Percentiles rank a stretch among this genome's conserved stretches.
Evolutionary conservation across 2,329 filamentous ascomycete genomes (phyloP).

Genomic region (Colletotrichum phormii): DNA sequence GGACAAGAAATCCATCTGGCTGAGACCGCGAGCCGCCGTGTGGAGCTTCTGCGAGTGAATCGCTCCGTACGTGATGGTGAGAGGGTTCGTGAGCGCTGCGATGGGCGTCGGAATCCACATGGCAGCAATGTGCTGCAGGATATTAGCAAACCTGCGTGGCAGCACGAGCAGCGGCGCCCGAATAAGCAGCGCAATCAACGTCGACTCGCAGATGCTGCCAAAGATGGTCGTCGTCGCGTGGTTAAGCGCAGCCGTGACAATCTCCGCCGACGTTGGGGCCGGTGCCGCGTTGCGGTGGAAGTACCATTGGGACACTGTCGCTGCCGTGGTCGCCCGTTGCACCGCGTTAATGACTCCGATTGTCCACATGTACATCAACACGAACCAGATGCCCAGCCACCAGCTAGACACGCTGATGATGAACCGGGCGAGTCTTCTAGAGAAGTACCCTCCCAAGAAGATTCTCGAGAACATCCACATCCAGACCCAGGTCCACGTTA

Average conservation of each 20-base stretch:
- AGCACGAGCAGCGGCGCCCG: constrained; percentile 88
- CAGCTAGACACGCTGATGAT: constrained; percentile 89
- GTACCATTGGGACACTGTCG: constrained; percentile 98
- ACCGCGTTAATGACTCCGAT: constrained; percentile 87
- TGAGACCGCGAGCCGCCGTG: constrained; percentile 81
- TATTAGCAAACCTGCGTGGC: constrained; percentile 72
- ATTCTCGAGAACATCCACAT: constrained; percentile 95
- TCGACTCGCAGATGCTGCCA: constrained; percentile 91
- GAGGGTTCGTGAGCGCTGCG: constrained; percentile 86
- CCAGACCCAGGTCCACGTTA: constrained; percentile 96
- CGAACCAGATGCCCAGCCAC: constrained; percentile 94
- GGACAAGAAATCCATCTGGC: constrained; percentile 84
- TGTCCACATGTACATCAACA: constrained; percentile 96
- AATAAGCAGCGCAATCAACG: constrained; percentile 82
- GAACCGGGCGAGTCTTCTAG: constrained; percentile 71
- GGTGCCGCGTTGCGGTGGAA: constrained; percentile 91
- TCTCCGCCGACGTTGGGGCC: constrained; percentile 79
- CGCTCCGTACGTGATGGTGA: constrained; percentile 91
- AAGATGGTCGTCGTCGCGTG: constrained; percentile 90
- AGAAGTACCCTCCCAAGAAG: constrained; percentile 91
- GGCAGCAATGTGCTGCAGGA: constrained; percentile 80
- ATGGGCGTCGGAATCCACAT: constrained; percentile 88
- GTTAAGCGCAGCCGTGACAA: constrained; percentile 83
- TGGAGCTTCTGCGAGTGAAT: constrained; percentile 90
- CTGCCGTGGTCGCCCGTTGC: constrained; percentile 90